Conservation (phyloP, 495 filamentous ascomycete species). For the Aspergillus mulundensis region DNA sequence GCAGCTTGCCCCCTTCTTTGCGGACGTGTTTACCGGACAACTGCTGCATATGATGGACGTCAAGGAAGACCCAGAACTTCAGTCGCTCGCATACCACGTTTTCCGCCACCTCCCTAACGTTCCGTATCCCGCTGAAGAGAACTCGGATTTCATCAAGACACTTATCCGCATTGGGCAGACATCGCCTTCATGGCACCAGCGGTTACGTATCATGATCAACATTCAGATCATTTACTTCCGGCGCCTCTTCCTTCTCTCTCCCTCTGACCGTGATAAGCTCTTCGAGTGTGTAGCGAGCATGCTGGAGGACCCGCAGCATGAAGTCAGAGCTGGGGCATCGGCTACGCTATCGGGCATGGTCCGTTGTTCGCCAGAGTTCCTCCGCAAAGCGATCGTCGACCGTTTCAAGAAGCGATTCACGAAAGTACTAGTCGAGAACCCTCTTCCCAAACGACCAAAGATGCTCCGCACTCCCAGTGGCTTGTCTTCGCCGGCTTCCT, state of each 20-base stretch:
- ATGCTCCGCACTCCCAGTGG: conserved; percentile 26
- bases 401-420: conserved; percentile 77
- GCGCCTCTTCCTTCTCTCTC: conserved; percentile 86
- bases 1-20: conserved; percentile 87
- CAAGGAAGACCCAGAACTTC: conserved; percentile 95
- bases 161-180: conserved; percentile 86
- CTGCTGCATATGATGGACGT: conserved; percentile 99
- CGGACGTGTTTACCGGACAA: conserved; percentile 80
- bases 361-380: conserved; percentile 80
- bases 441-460: conserved; percentile 71
- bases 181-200: conserved; percentile 92
- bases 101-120: conserved; percentile 97
- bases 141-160: conserved; percentile 74
- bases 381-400: conserved; percentile 71
- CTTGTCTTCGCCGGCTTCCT: conserved; percentile 41
- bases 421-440: conserved; percentile 69
- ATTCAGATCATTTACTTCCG: conserved; percentile 99
- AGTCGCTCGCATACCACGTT: conserved; percentile 92
- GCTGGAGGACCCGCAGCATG: conserved; percentile 86
- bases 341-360: conserved; percentile 97
- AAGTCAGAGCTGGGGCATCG: conserved; percentile 89
- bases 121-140: conserved; percentile 81
- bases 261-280: conserved; percentile 67
- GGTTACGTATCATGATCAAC: conserved; percentile 93
- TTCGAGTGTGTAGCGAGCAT: conserved; percentile 90